These are phyloP conservation scores for Emmonsiellopsis sp. DNA, from an alignment of 2,329 filamentous ascomycete genomes.

Conservation along the genomic window DNA sequence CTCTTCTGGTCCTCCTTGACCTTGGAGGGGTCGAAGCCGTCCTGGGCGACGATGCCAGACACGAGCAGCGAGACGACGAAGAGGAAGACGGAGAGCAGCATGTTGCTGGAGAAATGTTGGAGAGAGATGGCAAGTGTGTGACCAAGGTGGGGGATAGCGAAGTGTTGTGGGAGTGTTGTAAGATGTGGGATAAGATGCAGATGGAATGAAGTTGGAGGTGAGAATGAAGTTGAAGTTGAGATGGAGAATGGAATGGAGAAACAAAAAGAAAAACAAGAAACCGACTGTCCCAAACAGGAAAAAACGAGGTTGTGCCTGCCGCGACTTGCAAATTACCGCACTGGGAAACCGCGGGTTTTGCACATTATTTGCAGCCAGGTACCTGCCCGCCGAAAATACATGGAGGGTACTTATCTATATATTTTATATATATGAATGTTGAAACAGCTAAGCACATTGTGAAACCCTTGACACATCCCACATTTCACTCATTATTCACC, in stretches of 20 bases:
- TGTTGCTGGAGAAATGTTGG: constrained; percentile 8
- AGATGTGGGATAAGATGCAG: neutral
- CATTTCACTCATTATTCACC: too few relatives aligned
- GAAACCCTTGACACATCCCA: too few relatives aligned
- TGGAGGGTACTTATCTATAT: too few relatives aligned
- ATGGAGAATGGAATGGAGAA: neutral
- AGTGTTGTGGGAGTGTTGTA: too few relatives aligned
- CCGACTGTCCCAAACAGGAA: neutral
- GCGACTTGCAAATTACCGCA: too few relatives aligned
- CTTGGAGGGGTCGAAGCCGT: constrained; percentile 33
- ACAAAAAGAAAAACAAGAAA: neutral
- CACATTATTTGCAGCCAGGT: too few relatives aligned
- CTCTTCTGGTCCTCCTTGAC: constrained; percentile 29
- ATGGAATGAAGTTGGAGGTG: neutral
- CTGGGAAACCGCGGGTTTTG: too few relatives aligned
- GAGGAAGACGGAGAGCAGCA: constrained; percentile 38
- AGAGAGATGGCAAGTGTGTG: neutral
- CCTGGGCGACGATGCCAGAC: constrained; percentile 38
- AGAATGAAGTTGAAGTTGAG: neutral
- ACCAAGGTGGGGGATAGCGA: too few relatives aligned
- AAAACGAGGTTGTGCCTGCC: neutral
- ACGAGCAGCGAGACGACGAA: constrained; percentile 39
- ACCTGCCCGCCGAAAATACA: too few relatives aligned
- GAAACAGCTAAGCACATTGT: too few relatives aligned
- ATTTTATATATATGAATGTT: too few relatives aligned